Percentiles rank a stretch among this genome's conserved stretches.
Evolutionary conservation across 164 flowering plant species (phyloP).

Genomic region (Aristolochia californica): DNA sequence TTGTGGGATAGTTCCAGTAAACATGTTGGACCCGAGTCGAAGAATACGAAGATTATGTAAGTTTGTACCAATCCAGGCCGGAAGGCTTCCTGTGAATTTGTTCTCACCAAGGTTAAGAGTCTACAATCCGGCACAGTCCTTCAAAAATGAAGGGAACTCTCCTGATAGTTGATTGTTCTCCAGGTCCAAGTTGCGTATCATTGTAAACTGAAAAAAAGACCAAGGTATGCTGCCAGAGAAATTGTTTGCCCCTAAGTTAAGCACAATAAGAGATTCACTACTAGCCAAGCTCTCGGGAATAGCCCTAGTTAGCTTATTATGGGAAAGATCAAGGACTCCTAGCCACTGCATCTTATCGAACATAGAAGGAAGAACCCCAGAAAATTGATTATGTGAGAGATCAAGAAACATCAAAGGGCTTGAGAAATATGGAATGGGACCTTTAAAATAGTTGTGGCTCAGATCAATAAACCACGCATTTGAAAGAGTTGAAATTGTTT

Average conservation of each 20-base stretch:
- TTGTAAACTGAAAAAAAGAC: conserved; percentile 2
- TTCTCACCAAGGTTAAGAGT: conserved; percentile 24
- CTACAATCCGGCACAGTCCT: conserved; percentile 9
- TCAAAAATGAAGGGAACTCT: conserved; percentile 14
- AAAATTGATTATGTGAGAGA: conserved; percentile 14
- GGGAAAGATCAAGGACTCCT: conserved; percentile 6
- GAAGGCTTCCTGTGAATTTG: conserved; percentile 23
- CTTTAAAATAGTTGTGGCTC: conserved; percentile 14
- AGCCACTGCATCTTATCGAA: not conserved
- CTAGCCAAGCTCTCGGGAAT: conserved; percentile 20
- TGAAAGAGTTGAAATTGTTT: not conserved
- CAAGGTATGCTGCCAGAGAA: conserved; percentile 26
- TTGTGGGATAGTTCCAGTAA: conserved; percentile 15
- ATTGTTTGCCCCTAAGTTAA: conserved; percentile 16
- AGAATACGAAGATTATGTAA: conserved; percentile 3
- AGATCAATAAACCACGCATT: conserved; percentile 3
- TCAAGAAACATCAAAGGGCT: not conserved
- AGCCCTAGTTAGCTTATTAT: conserved; percentile 14
- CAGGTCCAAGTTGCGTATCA: conserved; percentile 4
- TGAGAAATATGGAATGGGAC: conserved; percentile 4
- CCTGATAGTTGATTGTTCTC: conserved; percentile 18
- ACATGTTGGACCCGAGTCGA: conserved; percentile 17
- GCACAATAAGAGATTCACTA: not conserved
- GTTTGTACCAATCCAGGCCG: conserved; percentile 16
- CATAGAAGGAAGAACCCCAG: conserved; percentile 16